Percentiles rank a stretch among this genome's conserved stretches.
phyloP scores from a whole-genome alignment of 2,329 filamentous ascomycete species.

The Akanthomyces lecanii region DNA sequence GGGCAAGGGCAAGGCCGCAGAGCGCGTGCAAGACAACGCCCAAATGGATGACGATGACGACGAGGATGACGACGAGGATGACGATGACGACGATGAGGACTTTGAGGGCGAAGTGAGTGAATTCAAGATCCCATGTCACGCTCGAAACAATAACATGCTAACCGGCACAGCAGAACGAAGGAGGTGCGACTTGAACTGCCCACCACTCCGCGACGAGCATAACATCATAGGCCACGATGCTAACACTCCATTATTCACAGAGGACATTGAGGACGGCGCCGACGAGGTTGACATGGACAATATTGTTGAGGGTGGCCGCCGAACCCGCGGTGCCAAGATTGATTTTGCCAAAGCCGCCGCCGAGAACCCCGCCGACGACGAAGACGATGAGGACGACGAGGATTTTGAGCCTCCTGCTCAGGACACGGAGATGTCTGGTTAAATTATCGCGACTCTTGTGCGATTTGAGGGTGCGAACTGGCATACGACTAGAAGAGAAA shows the following conservation, averaged over 20 bases:
- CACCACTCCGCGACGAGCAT: neutral
- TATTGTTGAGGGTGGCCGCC: conserved; percentile 73
- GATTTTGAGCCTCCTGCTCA: conserved; percentile 60
- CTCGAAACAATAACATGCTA: conserved; percentile 19
- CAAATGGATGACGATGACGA: conserved; percentile 74
- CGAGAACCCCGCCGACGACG: conserved; percentile 69
- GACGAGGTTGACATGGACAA: conserved; percentile 89
- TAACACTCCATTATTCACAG: conserved; percentile 17
- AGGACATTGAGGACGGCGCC: conserved; percentile 73
- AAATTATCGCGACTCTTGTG: conserved; percentile 15
- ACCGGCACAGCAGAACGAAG: conserved; percentile 23
- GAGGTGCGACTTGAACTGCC: conserved; percentile 25
- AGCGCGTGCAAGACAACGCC: conserved; percentile 51
- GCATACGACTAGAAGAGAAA: no score
- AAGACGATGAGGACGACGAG: conserved; percentile 75
- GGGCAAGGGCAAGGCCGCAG: conserved; percentile 79
- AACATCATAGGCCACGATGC: neutral
- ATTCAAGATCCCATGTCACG: neutral
- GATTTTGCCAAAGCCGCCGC: conserved; percentile 89
- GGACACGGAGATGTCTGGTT: conserved; percentile 63
- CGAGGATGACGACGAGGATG: conserved; percentile 68
- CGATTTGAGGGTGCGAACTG: neutral
- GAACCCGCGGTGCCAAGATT: conserved; percentile 88
- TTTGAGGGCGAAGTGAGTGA: conserved; percentile 26
- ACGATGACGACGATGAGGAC: conserved; percentile 42